phyloP scores from a whole-genome alignment of 108 stramenopile genomes.

The Nannochloropsis gaditana region DNA sequence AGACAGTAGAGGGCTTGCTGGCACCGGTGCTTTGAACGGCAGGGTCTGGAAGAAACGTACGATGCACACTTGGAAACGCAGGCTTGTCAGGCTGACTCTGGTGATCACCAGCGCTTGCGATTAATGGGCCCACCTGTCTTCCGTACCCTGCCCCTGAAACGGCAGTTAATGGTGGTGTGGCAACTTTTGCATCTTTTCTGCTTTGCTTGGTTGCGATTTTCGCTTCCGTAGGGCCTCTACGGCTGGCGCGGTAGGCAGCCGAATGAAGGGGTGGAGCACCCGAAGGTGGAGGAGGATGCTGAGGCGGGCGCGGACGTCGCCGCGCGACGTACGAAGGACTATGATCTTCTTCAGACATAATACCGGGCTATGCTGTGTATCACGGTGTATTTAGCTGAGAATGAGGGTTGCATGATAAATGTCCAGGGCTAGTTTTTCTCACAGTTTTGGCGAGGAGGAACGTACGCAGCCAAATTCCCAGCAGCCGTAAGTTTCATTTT shows the following conservation, averaged over 20 bases:
- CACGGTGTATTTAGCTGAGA: too few species aligned
- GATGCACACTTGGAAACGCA: conserved; percentile 57
- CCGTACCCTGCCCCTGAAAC: conserved; percentile 62
- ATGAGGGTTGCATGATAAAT: too few species aligned
- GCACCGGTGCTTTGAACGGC: conserved; percentile 21
- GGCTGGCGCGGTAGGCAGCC: not conserved
- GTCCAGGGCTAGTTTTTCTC: too few species aligned
- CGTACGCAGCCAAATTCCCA: too few species aligned
- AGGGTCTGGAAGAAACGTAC: conserved; percentile 56
- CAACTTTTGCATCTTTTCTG: not conserved
- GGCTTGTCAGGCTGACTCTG: not conserved
- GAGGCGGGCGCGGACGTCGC: not conserved
- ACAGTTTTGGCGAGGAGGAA: too few species aligned
- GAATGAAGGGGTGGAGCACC: not conserved
- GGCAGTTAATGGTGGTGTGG: conserved; percentile 59
- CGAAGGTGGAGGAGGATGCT: not conserved
- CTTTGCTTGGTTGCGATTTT: not conserved
- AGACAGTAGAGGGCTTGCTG: not conserved
- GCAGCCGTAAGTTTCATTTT: too few species aligned
- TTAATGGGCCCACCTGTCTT: conserved; percentile 27
- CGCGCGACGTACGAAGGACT: not conserved
- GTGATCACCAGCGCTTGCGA: not conserved
- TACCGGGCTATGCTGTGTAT: too few species aligned
- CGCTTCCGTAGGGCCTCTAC: not conserved
- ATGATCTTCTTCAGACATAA: not conserved